phyloP scores from a whole-genome alignment of 2,329 filamentous ascomycete species.

The Hortaea werneckii region DNA sequence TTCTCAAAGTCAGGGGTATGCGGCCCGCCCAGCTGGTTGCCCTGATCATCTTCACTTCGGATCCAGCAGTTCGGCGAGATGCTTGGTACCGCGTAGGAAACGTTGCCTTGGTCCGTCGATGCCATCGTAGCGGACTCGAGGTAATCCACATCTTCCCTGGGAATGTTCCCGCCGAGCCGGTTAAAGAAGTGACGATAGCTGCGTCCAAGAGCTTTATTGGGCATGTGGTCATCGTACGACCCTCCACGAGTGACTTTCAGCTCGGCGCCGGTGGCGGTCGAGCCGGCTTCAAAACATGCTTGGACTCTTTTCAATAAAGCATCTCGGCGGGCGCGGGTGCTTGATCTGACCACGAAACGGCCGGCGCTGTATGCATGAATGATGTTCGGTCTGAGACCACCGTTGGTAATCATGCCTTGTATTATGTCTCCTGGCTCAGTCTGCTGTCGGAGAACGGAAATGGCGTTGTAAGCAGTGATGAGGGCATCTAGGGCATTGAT shows the following conservation, averaged over 20 bases:
- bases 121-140: constrained; percentile 38
- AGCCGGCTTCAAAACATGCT: constrained; percentile 39
- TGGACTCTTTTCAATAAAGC: constrained; percentile 23
- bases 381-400: constrained; percentile 26
- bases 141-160: constrained; percentile 31
- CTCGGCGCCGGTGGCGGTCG: constrained; percentile 39
- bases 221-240: constrained; percentile 46
- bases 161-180: constrained; percentile 25
- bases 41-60: constrained; percentile 21
- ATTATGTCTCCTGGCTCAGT: constrained; percentile 31
- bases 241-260: constrained; percentile 34
- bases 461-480: constrained; percentile 22
- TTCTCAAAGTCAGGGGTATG: constrained; percentile 32
- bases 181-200: constrained; percentile 21
- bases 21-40: constrained; percentile 24
- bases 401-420: constrained; percentile 23
- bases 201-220: constrained; percentile 39
- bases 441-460: constrained; percentile 30
- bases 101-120: constrained; percentile 50
- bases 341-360: constrained; percentile 28
- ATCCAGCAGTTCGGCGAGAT: constrained; percentile 44
- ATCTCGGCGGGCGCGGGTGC: constrained; percentile 19
- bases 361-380: constrained; percentile 32
- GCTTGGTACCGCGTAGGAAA: constrained; percentile 49
- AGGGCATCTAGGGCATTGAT: constrained; percentile 28